Evolutionary conservation across 2,329 filamentous ascomycete genomes (phyloP), one percentile per base, ranked within the genome.

Genomic region (Calycina herbarum): DNA sequence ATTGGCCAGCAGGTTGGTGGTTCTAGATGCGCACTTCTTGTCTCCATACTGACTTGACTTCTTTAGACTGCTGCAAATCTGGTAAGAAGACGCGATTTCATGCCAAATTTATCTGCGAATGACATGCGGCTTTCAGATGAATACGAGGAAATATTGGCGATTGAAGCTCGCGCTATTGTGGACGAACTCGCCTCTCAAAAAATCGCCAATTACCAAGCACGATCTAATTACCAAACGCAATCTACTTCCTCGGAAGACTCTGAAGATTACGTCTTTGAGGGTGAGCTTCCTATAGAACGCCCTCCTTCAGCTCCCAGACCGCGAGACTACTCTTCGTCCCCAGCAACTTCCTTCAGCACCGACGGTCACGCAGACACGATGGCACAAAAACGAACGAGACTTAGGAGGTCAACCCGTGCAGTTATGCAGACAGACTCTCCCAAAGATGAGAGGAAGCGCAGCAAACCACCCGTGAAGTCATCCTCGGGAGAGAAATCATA

Each of bases 1-100:
- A 67, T 71, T 15, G 69, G 66, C 20, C 42, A 60, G 54, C 61
- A 51, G 40, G 69, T 69, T 58, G 63, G 64, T 51, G 29, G 31
- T 51, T 24, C 45, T 24, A 42, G 6, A 7, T 57, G n/a, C 51
- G 17, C 20, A 35, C 8, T 35, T 20, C 15, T 57, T 42, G 11
- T 57, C 13, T 13, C 17, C 7, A 51, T 45, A 29, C 56, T 61
- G 48, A 62, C 29, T 57, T 61, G 57, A 62, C 29, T 57, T 48
- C 29, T 35, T 13, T 63, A 68, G 67, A 63, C 54, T n/a, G 61
- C 64, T n/a, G 61, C 35, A 51, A 35, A 42, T 13, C 51, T 68
- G 13, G 58, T 59, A 5, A 57, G 61, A 48, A 42, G 63, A 24
- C 48, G 57, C 10, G 40, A 38, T 24, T 68, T 68, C 27, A 27